These are phyloP conservation scores for Blastocystis sp. DNA, from an alignment of 352 stramenopile species.

Conservation along the genomic window DNA sequence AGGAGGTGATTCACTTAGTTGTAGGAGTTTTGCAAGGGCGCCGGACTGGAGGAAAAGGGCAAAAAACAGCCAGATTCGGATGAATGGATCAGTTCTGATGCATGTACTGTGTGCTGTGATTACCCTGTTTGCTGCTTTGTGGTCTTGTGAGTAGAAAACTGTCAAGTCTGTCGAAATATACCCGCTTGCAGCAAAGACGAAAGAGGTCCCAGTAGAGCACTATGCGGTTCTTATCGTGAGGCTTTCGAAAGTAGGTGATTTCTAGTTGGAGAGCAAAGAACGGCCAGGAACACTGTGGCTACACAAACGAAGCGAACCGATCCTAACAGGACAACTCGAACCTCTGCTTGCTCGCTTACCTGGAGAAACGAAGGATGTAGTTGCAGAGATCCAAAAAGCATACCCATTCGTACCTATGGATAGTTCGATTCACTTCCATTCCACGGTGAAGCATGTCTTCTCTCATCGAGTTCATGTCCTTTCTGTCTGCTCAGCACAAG, in stretches of 20 bases:
- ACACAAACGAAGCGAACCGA: not conserved
- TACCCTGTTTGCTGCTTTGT: not conserved
- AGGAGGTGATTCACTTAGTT: not conserved
- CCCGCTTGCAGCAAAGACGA: constrained; percentile 6
- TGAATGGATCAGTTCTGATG: not conserved
- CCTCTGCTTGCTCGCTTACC: not conserved
- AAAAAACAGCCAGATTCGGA: not conserved
- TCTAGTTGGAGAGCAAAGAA: constrained; percentile 7
- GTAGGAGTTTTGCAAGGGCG: constrained; percentile 14
- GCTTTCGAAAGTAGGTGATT: not conserved
- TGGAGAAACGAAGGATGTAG: not conserved
- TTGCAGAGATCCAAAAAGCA: not conserved
- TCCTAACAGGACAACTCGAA: constrained; percentile 47
- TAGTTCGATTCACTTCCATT: not conserved
- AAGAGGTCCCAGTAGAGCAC: constrained; percentile 15
- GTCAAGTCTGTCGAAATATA: constrained; percentile 4
- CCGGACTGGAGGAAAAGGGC: not conserved
- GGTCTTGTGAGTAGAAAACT: not conserved
- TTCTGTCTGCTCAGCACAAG: not conserved
- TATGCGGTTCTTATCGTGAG: constrained; percentile 4
- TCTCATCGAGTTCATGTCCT: constrained; percentile 32
- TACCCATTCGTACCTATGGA: not conserved
- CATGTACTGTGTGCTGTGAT: not conserved
- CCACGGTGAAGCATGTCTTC: constrained; percentile 37
- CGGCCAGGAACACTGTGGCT: not conserved